These are phyloP conservation scores for Zopfia rhizophila DNA, from an alignment of 2,329 filamentous ascomycete species.

Conservation along the genomic window DNA sequence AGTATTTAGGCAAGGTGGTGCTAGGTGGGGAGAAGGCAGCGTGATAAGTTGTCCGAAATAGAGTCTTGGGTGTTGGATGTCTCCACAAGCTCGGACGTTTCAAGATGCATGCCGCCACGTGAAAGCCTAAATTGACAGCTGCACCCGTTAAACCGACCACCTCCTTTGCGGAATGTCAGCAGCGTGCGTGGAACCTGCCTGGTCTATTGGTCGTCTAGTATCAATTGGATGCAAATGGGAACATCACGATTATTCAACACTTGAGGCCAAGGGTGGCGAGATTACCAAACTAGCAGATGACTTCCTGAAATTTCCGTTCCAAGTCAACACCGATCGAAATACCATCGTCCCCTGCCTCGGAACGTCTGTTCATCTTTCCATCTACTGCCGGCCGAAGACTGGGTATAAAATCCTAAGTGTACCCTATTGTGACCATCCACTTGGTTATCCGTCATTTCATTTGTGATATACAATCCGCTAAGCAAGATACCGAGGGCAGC, in stretches of 20 bases:
- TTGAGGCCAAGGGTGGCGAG: background rate
- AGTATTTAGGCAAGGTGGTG: too few relatives aligned
- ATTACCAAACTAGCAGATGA: too few relatives aligned
- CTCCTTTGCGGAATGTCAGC: background rate
- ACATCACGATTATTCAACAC: background rate
- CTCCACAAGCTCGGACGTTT: slow-evolving; percentile 23
- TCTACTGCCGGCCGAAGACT: too few relatives aligned
- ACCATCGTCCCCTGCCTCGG: too few relatives aligned
- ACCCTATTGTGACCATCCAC: too few relatives aligned
- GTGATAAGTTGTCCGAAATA: too few relatives aligned
- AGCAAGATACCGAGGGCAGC: too few relatives aligned
- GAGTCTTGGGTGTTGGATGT: slow-evolving; percentile 16
- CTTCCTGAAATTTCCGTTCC: too few relatives aligned
- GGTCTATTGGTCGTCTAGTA: background rate
- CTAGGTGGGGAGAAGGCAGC: slow-evolving; percentile 21
- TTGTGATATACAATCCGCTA: too few relatives aligned
- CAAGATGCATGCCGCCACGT: background rate
- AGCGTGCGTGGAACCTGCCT: background rate
- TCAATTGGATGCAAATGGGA: background rate
- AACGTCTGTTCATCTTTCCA: too few relatives aligned
- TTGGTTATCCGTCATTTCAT: background rate
- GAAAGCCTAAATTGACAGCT: background rate
- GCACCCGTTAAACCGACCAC: slow-evolving; percentile 1
- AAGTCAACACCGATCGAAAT: too few relatives aligned
- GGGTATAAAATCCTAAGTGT: too few relatives aligned